Evolutionary conservation across 371 early-diverging fungal genomes (phyloP), one percentile per base, ranked within the genome.

Genomic region (Lichtheimia ornata): DNA sequence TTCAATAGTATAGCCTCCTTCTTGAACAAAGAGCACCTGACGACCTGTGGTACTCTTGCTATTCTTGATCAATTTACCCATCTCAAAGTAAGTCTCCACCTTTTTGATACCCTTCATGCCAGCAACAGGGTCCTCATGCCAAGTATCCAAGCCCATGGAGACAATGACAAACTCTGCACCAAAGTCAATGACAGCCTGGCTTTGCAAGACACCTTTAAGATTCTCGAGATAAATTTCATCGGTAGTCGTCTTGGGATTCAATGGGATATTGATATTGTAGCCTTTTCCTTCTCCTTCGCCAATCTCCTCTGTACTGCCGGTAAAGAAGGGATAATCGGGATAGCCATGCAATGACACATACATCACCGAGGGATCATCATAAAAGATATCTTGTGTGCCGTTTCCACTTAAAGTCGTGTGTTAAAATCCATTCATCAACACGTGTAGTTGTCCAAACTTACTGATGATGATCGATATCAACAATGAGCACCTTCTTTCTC

Each of bases 371-470:
- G 81, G 71, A 13, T 72, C 75, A 14, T 73, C 64, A 59, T 88
- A 89, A 59, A 91, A 91, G 40, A 89, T 88, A 20, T 72, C 77
- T 64, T 91, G 91, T 0, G 89, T 89, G 14, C 91, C 90, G 59
- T 89, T 88, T 14, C 90, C 90, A 68, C 85, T 85, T 14, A n/a
- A 13, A 45, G 45, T 6, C 18, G 9, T 9, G 35, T 35, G 66
- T 30, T 15, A 42, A 42, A 25, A 28, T 0, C 7, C 28, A 28
- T 28, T 7, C 28, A 35, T 28, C 35, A 35, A 35, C 9, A 2
- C 7, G 2, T 2, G 1, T 11, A 11, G 2, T 24, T 47, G 12
- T 52, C 11, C 9, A 5, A 18, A 40, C 59, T 43, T 77, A 85
- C 85, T 90, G 88, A 58, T 88, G 90, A 58, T 77, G 88, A 56